phyloP scores from a whole-genome alignment of 2,329 filamentous ascomycete genomes.

The Colletotrichum scovillei region DNA sequence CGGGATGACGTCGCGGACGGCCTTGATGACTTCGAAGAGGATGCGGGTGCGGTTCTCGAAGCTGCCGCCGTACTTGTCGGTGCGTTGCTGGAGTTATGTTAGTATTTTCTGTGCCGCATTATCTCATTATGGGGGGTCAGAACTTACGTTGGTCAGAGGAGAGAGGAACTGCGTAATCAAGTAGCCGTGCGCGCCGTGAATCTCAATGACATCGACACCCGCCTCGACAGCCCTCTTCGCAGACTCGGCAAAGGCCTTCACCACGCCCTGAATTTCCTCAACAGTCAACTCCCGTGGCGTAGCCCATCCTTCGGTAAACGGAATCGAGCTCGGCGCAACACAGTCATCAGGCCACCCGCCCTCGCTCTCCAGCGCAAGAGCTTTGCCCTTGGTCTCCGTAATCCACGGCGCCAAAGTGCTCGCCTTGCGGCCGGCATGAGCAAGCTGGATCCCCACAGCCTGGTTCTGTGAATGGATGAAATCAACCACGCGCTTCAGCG shows the following conservation, averaged over 20 bases:
- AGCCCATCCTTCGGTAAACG: constrained; percentile 72
- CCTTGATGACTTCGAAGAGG: constrained; percentile 63
- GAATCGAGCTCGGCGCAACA: constrained; percentile 60
- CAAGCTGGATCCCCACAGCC: constrained; percentile 83
- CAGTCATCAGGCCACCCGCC: constrained; percentile 70
- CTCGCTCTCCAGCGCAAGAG: constrained; percentile 61
- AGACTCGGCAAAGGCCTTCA: constrained; percentile 70
- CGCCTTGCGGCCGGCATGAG: constrained; percentile 81
- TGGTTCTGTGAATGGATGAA: constrained; percentile 84
- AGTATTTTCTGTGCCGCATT: background rate
- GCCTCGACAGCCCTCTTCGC: constrained; percentile 71
- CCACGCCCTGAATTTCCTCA: constrained; percentile 74
- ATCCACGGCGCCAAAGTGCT: constrained; percentile 74
- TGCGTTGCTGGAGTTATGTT: constrained; percentile 56
- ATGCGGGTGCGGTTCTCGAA: constrained; percentile 76
- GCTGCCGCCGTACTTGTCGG: constrained; percentile 73
- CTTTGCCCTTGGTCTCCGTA: constrained; percentile 58
- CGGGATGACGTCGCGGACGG: constrained; percentile 64
- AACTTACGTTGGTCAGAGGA: constrained; percentile 64
- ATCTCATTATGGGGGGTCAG: background rate
- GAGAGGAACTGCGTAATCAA: constrained; percentile 74
- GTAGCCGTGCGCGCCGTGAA: constrained; percentile 74
- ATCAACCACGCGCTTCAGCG: constrained; percentile 76
- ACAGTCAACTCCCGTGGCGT: constrained; percentile 75
- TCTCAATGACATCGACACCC: constrained; percentile 82